phyloP scores from a whole-genome alignment of 495 filamentous ascomycete genomes.

The Daldinia grandis region DNA sequence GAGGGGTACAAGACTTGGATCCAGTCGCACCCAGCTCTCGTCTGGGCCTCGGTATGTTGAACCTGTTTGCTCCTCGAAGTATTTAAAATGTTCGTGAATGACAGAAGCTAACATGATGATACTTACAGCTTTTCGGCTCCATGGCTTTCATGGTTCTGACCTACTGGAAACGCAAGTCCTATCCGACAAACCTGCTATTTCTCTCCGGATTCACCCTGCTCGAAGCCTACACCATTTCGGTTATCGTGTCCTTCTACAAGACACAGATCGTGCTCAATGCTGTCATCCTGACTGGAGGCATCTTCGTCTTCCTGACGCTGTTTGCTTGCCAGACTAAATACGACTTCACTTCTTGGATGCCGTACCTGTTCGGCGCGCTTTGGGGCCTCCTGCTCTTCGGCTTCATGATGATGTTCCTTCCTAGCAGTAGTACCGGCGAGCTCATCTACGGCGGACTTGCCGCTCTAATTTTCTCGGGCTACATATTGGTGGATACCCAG shows the following conservation, averaged over 20 bases:
- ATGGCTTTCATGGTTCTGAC: constrained; percentile 86
- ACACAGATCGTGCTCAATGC: constrained; percentile 85
- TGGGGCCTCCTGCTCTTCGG: constrained; percentile 93
- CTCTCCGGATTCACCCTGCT: constrained; percentile 88
- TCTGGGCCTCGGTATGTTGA: constrained; percentile 74
- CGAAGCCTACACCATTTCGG: constrained; percentile 92
- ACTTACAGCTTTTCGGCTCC: constrained; percentile 69
- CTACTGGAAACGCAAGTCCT: constrained; percentile 98
- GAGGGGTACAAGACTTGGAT: constrained; percentile 84
- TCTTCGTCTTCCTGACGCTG: constrained; percentile 90
- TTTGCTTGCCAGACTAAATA: constrained; percentile 99
- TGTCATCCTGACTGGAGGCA: constrained; percentile 86
- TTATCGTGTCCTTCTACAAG: constrained; percentile 89
- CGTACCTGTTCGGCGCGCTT: constrained; percentile 88
- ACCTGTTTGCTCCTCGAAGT: constrained; percentile 7
- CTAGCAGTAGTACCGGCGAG: constrained; percentile 77
- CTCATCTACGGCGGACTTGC: constrained; percentile 81
- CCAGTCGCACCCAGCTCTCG: constrained; percentile 80
- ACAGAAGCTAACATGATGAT: constrained; percentile 19
- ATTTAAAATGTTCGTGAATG: constrained; percentile 11
- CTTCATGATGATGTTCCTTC: constrained; percentile 88
- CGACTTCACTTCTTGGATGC: constrained; percentile 96
- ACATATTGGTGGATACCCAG: constrained; percentile 96
- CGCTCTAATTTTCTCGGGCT: constrained; percentile 89
- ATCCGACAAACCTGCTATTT: constrained; percentile 94